These are phyloP conservation scores for Trichoderma koningii DNA, from an alignment of 2,329 filamentous ascomycete species.

Conservation along the genomic window DNA sequence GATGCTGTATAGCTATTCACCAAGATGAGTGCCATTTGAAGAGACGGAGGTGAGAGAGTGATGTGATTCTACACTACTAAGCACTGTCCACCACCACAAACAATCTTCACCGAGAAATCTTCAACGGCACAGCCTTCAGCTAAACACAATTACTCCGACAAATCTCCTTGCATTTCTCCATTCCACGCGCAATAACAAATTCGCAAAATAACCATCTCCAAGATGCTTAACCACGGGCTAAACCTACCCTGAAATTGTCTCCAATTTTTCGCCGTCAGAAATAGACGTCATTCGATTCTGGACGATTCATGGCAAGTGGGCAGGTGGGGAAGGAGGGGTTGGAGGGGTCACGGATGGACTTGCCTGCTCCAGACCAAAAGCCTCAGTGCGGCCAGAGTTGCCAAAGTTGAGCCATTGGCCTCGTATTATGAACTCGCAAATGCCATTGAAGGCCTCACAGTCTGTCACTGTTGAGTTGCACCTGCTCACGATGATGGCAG, in stretches of 20 bases:
- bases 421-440: not conserved
- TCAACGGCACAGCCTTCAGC: not conserved
- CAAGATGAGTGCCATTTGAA: no score
- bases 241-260: not conserved
- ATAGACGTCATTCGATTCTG: conserved; percentile 8
- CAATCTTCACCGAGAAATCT: not conserved
- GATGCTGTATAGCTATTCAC: no score
- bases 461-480: not conserved
- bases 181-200: not conserved
- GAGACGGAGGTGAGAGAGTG: no score
- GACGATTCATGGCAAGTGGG: conserved; percentile 14
- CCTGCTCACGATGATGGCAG: not conserved
- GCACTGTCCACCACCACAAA: not conserved
- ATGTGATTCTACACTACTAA: not conserved
- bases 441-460: no score
- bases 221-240: conserved; percentile 10
- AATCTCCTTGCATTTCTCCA: conserved; percentile 6
- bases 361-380: conserved; percentile 13
- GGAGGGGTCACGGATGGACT: conserved; percentile 21
- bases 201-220: not conserved
- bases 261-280: not conserved
- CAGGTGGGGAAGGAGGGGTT: conserved; percentile 17
- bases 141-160: conserved; percentile 8
- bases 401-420: not conserved
- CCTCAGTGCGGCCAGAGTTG: conserved; percentile 23